Evolutionary conservation across 1,284 basidiomycete genomes (phyloP), one percentile per base, ranked within the genome.

Genomic region (Tausonia pullulans): DNA sequence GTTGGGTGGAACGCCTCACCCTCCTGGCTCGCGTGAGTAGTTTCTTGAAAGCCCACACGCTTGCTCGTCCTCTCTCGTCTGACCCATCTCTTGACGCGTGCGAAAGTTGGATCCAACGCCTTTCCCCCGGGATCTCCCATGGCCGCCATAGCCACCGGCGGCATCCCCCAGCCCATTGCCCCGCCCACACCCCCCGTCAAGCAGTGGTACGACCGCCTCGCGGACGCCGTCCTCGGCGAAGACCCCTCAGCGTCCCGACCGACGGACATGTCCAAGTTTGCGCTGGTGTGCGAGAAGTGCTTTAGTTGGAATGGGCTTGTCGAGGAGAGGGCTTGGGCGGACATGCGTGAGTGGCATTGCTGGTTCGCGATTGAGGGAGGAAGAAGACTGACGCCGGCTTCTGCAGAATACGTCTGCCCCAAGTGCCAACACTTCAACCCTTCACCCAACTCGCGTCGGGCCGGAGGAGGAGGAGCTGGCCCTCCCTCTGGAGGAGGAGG

Each of bases 231-330:
- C 60, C 79, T 95, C 0, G 91, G 91, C 16, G 89, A 91, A 63
- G 90, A 68, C 45, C 53, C 66, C 43, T 41, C 68, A 73, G 72
- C 74, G 46, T 77, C 78, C 63, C 72, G 75, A 4, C 72, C 74
- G 1, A 69, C 69, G 13, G 73, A 74, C 14, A 73, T 75, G 66
- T 79, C 74, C 68, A 86, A 89, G 67, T 98, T 94, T 71, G 96
- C 95, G 1, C 81, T 98, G 64, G 96, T 99, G 53, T 99, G 95
- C 76, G 84, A 86, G 67, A 86, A 87, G 69, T 98, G 95, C 74
- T 95, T 91, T 72, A 78, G 84, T 13, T 95, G 98, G 76, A 98
- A 98, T 71, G 95, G 95, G 0, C 81, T 99, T 8, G 89, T 95
- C 4, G 87, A 88, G 67, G 88, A 92, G 74, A 86, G 84, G 67